Conservation (phyloP, 1,139 yeast genomes). For the Tardiomyces digboiensis region DNA sequence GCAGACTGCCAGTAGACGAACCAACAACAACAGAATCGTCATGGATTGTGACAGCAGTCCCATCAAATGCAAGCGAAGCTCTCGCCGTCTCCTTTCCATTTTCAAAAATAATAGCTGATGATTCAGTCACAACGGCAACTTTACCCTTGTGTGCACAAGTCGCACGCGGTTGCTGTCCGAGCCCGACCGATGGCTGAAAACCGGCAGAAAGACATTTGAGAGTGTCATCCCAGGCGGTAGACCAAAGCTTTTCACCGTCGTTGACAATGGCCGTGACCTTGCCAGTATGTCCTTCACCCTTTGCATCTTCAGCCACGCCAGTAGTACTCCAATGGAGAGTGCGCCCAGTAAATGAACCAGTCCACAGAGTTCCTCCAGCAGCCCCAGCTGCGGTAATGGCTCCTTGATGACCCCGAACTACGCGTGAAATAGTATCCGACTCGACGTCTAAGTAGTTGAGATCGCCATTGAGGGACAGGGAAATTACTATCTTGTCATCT, state of each 20-base stretch:
- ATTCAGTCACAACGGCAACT: conserved; percentile 40
- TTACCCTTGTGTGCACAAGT: conserved; percentile 26
- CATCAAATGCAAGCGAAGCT: background rate
- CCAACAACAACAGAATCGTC: conserved; percentile 26
- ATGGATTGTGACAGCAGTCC: conserved; percentile 6
- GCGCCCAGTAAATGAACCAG: conserved; percentile 85
- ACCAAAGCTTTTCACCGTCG: conserved; percentile 28
- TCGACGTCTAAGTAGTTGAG: conserved; percentile 47
- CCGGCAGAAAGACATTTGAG: conserved; percentile 18
- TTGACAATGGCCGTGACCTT: conserved; percentile 39
- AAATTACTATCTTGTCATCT: conserved; percentile 40
- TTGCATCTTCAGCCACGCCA: conserved; percentile 30
- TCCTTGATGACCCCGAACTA: conserved; percentile 71
- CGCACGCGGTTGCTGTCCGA: conserved; percentile 59
- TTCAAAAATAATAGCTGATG: conserved; percentile 31
- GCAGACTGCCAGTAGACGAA: conserved; percentile 20
- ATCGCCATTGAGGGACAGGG: conserved; percentile 66
- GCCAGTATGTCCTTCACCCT: conserved; percentile 38
- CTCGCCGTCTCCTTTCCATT: conserved; percentile 10
- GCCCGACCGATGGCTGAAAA: conserved; percentile 16
- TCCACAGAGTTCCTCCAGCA: conserved; percentile 27
- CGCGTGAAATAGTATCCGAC: conserved; percentile 29
- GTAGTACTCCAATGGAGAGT: conserved; percentile 47
- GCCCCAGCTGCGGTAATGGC: conserved; percentile 62
- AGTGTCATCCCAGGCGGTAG: conserved; percentile 90